Conservation (phyloP, 352 stramenopile genomes). For the Globisporangium orthogonon region DNA sequence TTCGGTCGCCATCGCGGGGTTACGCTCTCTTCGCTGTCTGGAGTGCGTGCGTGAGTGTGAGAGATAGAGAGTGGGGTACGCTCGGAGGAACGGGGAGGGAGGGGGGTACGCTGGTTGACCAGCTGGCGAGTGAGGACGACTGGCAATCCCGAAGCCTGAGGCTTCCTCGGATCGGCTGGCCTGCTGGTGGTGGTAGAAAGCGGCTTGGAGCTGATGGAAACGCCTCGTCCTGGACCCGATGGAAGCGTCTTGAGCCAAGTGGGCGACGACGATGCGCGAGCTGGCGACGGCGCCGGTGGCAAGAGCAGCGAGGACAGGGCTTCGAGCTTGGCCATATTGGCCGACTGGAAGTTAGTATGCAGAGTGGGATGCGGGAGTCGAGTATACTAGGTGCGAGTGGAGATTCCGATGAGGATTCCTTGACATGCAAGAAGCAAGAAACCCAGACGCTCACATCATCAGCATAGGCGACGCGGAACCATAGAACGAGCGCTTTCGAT, state of each 20-base stretch:
- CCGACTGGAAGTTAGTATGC: neutral
- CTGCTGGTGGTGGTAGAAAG: no score
- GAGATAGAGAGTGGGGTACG: no score
- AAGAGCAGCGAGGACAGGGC: neutral
- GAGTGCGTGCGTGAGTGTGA: no score
- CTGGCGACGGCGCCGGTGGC: neutral
- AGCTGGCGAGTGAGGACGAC: no score
- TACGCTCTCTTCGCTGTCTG: neutral
- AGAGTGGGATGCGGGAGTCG: neutral
- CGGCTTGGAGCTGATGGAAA: no score
- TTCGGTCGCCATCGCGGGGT: neutral
- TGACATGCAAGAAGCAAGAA: neutral
- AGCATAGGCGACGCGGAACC: neutral
- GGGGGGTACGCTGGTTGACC: neutral
- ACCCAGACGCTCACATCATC: neutral
- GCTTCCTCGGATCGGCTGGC: no score
- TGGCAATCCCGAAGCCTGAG: no score
- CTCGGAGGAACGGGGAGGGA: neutral
- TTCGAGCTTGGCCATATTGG: neutral
- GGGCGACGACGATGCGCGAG: neutral
- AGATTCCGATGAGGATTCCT: neutral
- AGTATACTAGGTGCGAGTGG: neutral
- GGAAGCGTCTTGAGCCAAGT: no score
- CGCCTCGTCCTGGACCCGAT: no score
- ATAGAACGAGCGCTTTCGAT: neutral